Base-by-base conservation (phyloP, 352 stramenopile species). In the Pythium sp. region DNA sequence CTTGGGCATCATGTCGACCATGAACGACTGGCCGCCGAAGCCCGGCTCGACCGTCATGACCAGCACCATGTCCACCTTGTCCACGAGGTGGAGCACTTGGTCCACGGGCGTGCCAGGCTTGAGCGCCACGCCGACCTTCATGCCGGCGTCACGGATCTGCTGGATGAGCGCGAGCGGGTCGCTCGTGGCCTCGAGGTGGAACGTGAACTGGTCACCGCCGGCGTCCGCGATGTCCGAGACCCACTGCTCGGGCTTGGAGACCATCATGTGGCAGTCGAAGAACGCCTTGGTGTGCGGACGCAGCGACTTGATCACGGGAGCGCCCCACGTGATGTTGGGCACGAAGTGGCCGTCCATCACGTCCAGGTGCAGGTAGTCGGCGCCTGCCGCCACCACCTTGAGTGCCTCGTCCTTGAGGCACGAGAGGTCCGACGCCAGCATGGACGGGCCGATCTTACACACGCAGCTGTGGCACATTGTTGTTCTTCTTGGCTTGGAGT, bases 311-410 rank as follows among this genome's bases (percentile, higher is more conserved):
- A 99, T 98, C 30, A 99, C 94, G 6, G 96, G 96, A 12, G 97
- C 85, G 4, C 97, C 97, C 84, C 98, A 99, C 28, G 93, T 98
- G 65, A 99, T 95, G 77, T 98, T 98, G 58, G 94, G 95, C 56
- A 99, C 97, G 75, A 99, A 99, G 78, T 99, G 97, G 46, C 97
- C 97, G 80, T 99, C 97, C 97, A 99, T 99, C 46, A 99, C 91
- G 81, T 99, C 97, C 71, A 99, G 73, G 76, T 99, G 97, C 38
- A 99, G 80, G 79, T 97, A 98, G 80, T 98, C 94, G 53, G 96
- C 96, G 26, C 96, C 95, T 0, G 88, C 84, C 8, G 77, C 74
- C 47, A 98, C 76, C n/a, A 98, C 90, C 65, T 95, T 90, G 38
- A 93, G 79, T 22, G 92, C 80, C 74, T 99, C 96, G 36, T 94